Conservation (phyloP, 1,139 yeast species). For the Arxiozyma heterogenica region DNA sequence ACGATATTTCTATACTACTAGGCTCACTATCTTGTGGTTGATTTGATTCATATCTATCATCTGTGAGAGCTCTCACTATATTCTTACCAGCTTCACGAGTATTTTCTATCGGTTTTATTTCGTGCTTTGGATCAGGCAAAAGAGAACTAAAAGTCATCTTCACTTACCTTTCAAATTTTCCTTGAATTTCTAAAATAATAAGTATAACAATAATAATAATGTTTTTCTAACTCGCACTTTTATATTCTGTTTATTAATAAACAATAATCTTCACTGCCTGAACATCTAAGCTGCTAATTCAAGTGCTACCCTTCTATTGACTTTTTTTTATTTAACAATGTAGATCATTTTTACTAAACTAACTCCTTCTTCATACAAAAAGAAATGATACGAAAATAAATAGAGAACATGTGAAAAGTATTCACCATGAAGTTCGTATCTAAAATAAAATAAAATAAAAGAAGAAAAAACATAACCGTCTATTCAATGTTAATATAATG, state of each 20-base stretch:
- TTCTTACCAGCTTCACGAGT: background rate
- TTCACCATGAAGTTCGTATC: background rate
- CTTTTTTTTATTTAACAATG: no score
- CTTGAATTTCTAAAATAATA: background rate
- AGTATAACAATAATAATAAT: background rate
- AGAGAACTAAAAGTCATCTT: slow-evolving; percentile 20
- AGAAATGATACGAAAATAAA: no score
- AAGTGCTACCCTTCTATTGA: background rate
- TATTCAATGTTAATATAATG: background rate
- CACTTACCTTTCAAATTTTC: background rate
- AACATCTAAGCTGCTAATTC: no score
- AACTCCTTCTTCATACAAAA: no score
- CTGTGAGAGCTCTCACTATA: slow-evolving; percentile 2
- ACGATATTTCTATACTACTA: background rate
- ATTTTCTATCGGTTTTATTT: background rate
- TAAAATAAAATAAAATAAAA: no score
- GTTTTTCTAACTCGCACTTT: background rate
- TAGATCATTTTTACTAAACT: background rate
- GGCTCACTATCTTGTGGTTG: background rate
- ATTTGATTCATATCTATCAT: background rate
- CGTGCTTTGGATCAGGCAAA: slow-evolving; percentile 21
- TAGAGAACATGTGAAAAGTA: background rate
- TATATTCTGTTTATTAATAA: background rate
- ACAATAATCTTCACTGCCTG: background rate
- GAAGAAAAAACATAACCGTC: background rate